Evolutionary conservation across 1,284 basidiomycete species (phyloP).

Genomic region (Macrocystidia cucumis): DNA sequence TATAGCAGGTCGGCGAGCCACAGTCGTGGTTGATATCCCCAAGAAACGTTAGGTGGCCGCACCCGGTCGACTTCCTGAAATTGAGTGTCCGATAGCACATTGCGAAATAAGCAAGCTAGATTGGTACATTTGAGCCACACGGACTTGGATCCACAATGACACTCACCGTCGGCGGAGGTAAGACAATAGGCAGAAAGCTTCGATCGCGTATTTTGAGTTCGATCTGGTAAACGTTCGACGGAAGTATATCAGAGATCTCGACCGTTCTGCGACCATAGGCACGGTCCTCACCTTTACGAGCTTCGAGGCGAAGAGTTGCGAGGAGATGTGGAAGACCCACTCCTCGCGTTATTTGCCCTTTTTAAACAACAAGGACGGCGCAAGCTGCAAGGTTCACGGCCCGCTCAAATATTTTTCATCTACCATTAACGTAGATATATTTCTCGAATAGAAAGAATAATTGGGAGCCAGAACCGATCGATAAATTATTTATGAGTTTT

Average conservation of each 20-base stretch:
- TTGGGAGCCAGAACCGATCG: too few species aligned
- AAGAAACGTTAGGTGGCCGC: conserved; percentile 49
- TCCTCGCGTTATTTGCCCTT: conserved; percentile 9
- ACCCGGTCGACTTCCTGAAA: conserved; percentile 40
- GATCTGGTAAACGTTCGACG: conserved; percentile 18
- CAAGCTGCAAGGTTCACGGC: conserved; percentile 13
- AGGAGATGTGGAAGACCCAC: too few species aligned
- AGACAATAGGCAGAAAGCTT: conserved; percentile 27
- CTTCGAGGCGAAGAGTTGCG: conserved; percentile 2
- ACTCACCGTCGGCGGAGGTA: conserved; percentile 58
- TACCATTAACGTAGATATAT: too few species aligned
- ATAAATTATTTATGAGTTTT: too few species aligned
- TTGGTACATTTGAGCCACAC: conserved; percentile 16
- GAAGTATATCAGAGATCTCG: conserved; percentile 22
- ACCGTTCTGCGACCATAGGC: conserved; percentile 1
- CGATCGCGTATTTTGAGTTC: conserved; percentile 28
- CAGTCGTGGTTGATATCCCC: conserved; percentile 51
- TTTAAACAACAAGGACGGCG: conserved; percentile 11
- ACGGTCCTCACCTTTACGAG: conserved; percentile 4
- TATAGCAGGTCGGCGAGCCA: conserved; percentile 28
- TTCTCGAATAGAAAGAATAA: too few species aligned
- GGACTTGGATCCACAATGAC: conserved; percentile 18
- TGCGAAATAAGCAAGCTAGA: conserved; percentile 18
- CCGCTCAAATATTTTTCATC: conserved; percentile 10
- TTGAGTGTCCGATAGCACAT: conserved; percentile 63